phyloP scores from a whole-genome alignment of 2,329 filamentous ascomycete genomes.

The Diaporthe citrichinensis region DNA sequence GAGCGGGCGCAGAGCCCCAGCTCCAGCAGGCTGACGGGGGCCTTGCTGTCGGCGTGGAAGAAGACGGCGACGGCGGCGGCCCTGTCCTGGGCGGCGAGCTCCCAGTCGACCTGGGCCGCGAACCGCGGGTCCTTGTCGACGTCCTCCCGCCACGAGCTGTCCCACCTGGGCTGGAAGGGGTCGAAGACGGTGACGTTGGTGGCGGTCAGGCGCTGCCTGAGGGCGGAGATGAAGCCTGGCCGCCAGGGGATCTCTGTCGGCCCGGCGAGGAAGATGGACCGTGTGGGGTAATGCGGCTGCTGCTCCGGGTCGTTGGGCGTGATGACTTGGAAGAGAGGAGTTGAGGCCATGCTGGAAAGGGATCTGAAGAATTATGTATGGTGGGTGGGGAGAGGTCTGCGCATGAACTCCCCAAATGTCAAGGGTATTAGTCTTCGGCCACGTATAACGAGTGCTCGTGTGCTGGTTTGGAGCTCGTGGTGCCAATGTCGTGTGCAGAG shows the following conservation, averaged over 20 bases:
- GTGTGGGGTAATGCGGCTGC: slow-evolving; percentile 37
- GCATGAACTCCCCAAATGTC: not conserved
- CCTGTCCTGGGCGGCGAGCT: slow-evolving; percentile 68
- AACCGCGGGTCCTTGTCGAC: slow-evolving; percentile 59
- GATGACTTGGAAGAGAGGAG: slow-evolving; percentile 33
- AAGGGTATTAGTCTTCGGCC: not conserved
- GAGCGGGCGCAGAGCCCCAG: slow-evolving; percentile 65
- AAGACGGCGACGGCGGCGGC: slow-evolving; percentile 70
- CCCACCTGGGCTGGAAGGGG: slow-evolving; percentile 70
- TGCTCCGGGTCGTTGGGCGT: slow-evolving; percentile 36
- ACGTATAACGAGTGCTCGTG: not conserved
- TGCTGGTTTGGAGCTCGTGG: too few species aligned
- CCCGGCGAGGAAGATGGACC: slow-evolving; percentile 71
- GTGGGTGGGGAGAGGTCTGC: not conserved
- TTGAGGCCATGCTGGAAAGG: not conserved
- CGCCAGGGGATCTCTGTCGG: slow-evolving; percentile 69
- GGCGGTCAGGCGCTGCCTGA: slow-evolving; percentile 50
- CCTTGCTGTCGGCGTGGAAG: slow-evolving; percentile 66
- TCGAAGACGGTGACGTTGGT: slow-evolving; percentile 67
- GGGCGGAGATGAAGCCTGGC: slow-evolving; percentile 53
- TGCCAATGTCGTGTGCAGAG: not conserved
- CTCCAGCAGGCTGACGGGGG: slow-evolving; percentile 72
- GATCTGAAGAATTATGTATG: not conserved
- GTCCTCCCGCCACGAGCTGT: slow-evolving; percentile 66
- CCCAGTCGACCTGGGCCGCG: slow-evolving; percentile 71